Evolutionary conservation across 306 rosid species (phyloP), one percentile per base, ranked within the genome.

Genomic region (Mucuna pruriens): DNA sequence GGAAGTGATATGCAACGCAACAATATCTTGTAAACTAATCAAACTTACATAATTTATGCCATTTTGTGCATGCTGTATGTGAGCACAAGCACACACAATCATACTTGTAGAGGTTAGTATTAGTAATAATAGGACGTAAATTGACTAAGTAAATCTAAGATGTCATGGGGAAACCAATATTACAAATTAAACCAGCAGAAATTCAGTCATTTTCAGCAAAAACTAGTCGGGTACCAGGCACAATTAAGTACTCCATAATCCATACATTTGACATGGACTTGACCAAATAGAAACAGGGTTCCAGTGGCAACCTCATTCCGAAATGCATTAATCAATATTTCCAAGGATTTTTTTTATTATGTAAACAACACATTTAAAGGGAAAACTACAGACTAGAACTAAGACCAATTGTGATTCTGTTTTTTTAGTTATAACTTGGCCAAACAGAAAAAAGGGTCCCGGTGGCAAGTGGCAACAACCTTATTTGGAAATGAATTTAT

Each of bases 11-110:
- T 63, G 57, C 26, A n/a, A 46, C 70, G 46, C 20, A 71, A 75
- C 22, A 64, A 15, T 15, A 61, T 33, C 44, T 16, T 46, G 79
- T 52, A 52, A 62, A 72, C 82, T 52, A 80, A 76, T 69, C 71
- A 63, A 48, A 25, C 6, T 39, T 34, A 22, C 36, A 65, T 17
- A 17, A 38, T 17, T 38, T 65, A 36, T 38, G 13, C n/a, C 48
- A 65, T 19, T 65, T 65, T 9, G 42, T 33, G 12, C 23, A 62
- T 6, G 44, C 9, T 29, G 10, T 31, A 25, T 16, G 22, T 62
- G 22, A 7, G 42, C 69, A 31, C 26, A 19, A 71, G 23, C 25
- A 46, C 15, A 69, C 29, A 19, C 13, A 31, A 15, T 77, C 19
- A 34, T 36, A 57, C 68, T 40, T 40, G 29, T 38, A 61, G 2